Evolutionary conservation across 83 land plant genomes (phyloP).

Genomic region (Picea engelmannii): DNA sequence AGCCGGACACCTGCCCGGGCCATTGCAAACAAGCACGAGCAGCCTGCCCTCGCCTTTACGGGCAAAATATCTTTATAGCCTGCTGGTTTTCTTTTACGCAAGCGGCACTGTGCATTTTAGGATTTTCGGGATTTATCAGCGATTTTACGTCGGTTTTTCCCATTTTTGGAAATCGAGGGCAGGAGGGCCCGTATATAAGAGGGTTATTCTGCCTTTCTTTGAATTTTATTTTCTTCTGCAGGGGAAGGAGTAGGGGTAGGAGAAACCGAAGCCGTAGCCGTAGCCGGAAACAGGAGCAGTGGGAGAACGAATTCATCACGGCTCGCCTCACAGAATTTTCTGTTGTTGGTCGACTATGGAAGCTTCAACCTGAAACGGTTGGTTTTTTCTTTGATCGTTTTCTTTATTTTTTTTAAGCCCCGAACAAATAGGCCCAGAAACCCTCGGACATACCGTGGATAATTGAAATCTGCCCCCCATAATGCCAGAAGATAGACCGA

Average conservation of each 20-base stretch:
- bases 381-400: background rate
- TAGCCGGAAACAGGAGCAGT: background rate
- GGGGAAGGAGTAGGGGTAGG: background rate
- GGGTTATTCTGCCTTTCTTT: background rate
- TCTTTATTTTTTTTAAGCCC: background rate
- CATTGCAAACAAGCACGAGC: background rate
- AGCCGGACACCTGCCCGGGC: background rate
- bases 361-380: conserved; percentile 7
- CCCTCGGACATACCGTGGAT: background rate
- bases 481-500: background rate
- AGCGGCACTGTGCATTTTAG: background rate
- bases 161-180: background rate
- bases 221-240: background rate
- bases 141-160: conserved; percentile 6
- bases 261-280: too few relatives aligned
- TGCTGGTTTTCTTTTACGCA: conserved; percentile 1
- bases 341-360: background rate
- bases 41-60: background rate
- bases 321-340: background rate
- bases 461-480: background rate
- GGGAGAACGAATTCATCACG: background rate
- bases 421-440: background rate
- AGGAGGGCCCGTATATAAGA: background rate
- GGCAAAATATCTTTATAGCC: conserved; percentile 8
- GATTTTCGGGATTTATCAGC: conserved; percentile 13